Conservation (phyloP, 202 grass and related monocot genomes). For the Panicum hallii region DNA sequence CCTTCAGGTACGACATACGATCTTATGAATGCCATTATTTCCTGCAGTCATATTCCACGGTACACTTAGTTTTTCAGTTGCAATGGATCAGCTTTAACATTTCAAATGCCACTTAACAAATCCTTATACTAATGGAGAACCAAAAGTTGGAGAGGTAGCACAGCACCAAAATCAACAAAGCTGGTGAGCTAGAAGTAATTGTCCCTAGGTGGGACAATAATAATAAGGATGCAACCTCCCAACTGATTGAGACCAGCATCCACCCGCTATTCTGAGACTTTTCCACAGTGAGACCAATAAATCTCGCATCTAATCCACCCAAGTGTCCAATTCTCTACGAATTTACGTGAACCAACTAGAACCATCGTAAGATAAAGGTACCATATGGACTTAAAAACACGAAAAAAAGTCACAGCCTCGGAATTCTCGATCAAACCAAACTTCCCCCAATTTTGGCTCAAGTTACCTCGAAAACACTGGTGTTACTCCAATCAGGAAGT, state of each 20-base stretch:
- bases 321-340: not conserved
- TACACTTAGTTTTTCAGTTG: conserved; percentile 24
- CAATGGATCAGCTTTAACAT: not conserved
- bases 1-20: conserved; percentile 98
- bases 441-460: conserved; percentile 25
- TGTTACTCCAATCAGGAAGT: not conserved
- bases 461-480: conserved; percentile 30
- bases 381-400: conserved; percentile 5
- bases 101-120: conserved; percentile 29
- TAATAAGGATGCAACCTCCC: conserved; percentile 16
- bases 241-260: conserved; percentile 28
- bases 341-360: conserved; percentile 20
- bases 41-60: conserved; percentile 60
- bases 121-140: not conserved
- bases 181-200: not conserved
- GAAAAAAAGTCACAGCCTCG: not conserved
- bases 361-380: conserved; percentile 13
- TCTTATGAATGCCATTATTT: conserved; percentile 90
- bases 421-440: conserved; percentile 3
- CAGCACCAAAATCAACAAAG: conserved; percentile 19
- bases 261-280: not conserved
- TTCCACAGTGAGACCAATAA: conserved; percentile 27
- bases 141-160: not conserved
- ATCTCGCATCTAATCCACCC: not conserved
- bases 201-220: not conserved